A percentile compares a stretch with the other conserved stretches of the same genome.
Conservation (phyloP, 352 stramenopile species). For the Phytopythium boreale region DNA sequence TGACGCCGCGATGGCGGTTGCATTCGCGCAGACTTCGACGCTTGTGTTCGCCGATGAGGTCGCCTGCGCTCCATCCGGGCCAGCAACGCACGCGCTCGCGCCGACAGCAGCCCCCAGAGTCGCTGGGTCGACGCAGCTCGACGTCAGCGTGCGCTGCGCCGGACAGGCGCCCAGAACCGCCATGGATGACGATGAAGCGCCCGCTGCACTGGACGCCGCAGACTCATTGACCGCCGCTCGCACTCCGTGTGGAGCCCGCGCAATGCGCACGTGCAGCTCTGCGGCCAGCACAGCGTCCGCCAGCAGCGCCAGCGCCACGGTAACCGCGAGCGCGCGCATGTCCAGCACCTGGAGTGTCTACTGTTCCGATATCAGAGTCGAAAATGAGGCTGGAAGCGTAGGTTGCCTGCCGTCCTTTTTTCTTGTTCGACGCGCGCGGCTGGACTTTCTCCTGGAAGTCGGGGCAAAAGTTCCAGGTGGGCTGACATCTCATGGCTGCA, state of each 20-base stretch:
- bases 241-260: neutral
- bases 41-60: neutral
- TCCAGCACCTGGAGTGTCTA: conserved; percentile 14
- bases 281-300: neutral
- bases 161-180: conserved; percentile 4
- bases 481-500: neutral
- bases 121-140: conserved; percentile 2
- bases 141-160: neutral
- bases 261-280: neutral
- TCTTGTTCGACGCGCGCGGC: too few relatives aligned
- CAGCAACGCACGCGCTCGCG: neutral
- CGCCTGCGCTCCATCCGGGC: neutral
- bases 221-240: neutral
- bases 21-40: neutral
- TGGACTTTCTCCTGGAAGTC: neutral
- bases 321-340: conserved; percentile 3
- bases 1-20: neutral
- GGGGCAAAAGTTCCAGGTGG: neutral
- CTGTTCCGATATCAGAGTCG: neutral
- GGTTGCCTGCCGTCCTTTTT: neutral
- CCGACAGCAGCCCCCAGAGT: neutral
- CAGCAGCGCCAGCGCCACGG: neutral
- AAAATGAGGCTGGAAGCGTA: neutral
- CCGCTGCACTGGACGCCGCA: neutral
- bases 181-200: neutral